Base-by-base conservation (phyloP, 2,329 filamentous ascomycete genomes). In the Fusarium acutatum region DNA sequence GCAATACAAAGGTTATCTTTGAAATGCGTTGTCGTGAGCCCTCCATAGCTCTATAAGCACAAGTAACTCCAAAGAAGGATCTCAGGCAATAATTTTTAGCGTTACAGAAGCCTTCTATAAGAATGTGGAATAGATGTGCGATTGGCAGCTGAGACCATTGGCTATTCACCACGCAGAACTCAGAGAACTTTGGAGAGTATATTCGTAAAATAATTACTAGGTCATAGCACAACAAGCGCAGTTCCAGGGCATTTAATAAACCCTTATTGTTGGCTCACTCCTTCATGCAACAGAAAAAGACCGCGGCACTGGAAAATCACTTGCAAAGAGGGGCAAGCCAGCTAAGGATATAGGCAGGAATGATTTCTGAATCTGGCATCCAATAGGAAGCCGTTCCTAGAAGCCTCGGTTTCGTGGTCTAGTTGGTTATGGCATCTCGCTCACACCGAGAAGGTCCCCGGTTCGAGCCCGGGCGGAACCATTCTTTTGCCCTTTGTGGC, bases 331-430 rank as follows among this genome's bases (percentile, higher is more conserved):
- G 4, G 5, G 28, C 8, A 11, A 14, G 4, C 2, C 0, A 20
- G 4, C 2, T 11, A 1, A 10, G 7, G 0, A 0, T 28, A 44
- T 61, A 44, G 2, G 0, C 0, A 3, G 0, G 4, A 6, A 6
- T 11, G 8, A 2, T 1, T 8, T 1, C 2, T 4, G 1, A 18
- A 2, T 10, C 5, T n/a, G 22, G 10, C 22, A 57, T 57, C 59
- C 59, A 61, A 61, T 61, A 44, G 38, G 49, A 61, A 44, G 30
- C 12, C 22, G 26, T 37, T 28, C 14, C 20, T 53, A 0, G 0
- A 26, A 12, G 4, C 0, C 5, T 12, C 1, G 47, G 58, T 60
- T 43, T 17, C 58, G 58, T 60, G 30, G 58, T 60, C 47, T 60
- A 60, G 58, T 30, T 60, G 58, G 58, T 60, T 56, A 60, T 60